Conservation (phyloP, 805 yeast species). For the Wickerhamomyces silvicola region DNA sequence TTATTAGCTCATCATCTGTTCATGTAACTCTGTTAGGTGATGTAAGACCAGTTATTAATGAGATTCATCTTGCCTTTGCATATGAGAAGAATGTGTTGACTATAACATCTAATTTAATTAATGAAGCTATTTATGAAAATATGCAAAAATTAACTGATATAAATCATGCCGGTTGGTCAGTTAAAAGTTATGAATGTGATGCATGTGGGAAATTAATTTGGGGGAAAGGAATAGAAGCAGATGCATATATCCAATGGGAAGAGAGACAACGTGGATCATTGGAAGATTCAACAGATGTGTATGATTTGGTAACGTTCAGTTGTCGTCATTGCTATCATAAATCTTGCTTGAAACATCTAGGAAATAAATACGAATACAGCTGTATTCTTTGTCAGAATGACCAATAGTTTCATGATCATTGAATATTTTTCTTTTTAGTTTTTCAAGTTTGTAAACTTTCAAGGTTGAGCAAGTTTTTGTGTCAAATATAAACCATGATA, state of each 20-base stretch:
- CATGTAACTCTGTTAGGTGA: slow-evolving; percentile 50
- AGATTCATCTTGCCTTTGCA: slow-evolving; percentile 56
- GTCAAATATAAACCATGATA: too few species aligned
- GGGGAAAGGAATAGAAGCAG: slow-evolving; percentile 54
- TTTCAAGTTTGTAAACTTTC: not conserved
- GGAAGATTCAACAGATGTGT: slow-evolving; percentile 3
- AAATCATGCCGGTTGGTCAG: slow-evolving; percentile 59
- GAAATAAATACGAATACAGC: slow-evolving; percentile 22
- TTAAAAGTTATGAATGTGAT: slow-evolving; percentile 52
- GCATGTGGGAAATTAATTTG: slow-evolving; percentile 70
- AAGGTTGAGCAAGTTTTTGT: too few species aligned
- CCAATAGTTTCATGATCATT: not conserved
- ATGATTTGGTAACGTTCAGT: slow-evolving; percentile 47
- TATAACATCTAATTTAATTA: slow-evolving; percentile 47
- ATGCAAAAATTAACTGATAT: slow-evolving; percentile 36
- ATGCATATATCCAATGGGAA: slow-evolving; percentile 54
- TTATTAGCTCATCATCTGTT: slow-evolving; percentile 42
- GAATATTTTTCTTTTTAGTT: not conserved
- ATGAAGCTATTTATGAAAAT: slow-evolving; percentile 46
- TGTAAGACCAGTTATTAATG: slow-evolving; percentile 51
- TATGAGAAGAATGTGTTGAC: slow-evolving; percentile 54
- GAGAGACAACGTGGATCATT: slow-evolving; percentile 27
- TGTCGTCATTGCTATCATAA: slow-evolving; percentile 65
- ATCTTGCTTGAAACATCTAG: slow-evolving; percentile 46
- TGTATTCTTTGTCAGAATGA: slow-evolving; percentile 37